Conservation (phyloP, 768 basidiomycete species). For the Russula compacta region DNA sequence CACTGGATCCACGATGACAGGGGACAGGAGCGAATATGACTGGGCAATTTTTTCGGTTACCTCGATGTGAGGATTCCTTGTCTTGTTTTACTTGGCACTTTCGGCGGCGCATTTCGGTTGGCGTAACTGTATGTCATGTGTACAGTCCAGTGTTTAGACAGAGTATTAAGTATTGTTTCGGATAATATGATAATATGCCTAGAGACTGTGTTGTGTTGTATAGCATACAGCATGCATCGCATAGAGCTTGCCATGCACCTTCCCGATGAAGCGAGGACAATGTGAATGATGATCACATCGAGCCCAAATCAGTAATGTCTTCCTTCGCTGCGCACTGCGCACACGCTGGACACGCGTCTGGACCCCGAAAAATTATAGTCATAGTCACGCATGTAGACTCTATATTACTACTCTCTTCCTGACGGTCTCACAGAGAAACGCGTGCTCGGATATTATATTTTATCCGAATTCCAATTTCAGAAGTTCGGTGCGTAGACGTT, state of each 20-base stretch:
- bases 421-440: neutral
- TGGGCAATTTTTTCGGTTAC: neutral
- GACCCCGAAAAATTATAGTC: neutral
- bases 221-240: no score
- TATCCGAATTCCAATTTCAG: neutral
- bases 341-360: neutral
- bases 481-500: neutral
- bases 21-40: neutral
- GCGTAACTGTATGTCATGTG: constrained; percentile 12
- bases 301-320: neutral
- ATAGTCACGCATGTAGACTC: neutral
- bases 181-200: neutral
- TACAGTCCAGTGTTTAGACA: constrained; percentile 1
- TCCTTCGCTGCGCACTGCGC: neutral
- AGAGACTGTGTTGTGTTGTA: no score
- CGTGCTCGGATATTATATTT: neutral
- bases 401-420: neutral
- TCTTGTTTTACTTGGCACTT: neutral
- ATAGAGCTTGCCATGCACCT: neutral
- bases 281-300: neutral
- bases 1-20: neutral
- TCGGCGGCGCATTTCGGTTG: neutral
- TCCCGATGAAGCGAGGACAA: neutral
- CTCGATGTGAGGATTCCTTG: constrained; percentile 9
- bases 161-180: neutral